Percentiles rank a stretch among this genome's conserved stretches.
phyloP scores from a whole-genome alignment of 108 stramenopile genomes.

The Stephanodiscus minutulus region DNA sequence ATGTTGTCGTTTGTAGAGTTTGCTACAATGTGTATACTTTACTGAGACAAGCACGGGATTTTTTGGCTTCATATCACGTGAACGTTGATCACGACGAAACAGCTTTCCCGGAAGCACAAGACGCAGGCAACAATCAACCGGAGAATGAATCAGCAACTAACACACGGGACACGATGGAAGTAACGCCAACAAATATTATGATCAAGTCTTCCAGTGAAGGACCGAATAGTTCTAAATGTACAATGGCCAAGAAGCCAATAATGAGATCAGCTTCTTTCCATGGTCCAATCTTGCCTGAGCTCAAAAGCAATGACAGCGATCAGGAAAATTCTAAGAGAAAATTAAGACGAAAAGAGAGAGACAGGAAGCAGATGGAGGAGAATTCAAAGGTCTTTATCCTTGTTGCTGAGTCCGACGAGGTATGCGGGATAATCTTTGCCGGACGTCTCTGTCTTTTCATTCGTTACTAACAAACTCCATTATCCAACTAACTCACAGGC shows the following conservation, averaged over 20 bases:
- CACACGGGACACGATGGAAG: conserved; percentile 6
- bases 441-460: not conserved
- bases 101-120: conserved; percentile 5
- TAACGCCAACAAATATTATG: conserved; percentile 5
- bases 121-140: conserved; percentile 39
- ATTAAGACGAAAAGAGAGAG: conserved; percentile 25
- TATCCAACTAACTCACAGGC: conserved; percentile 15
- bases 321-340: conserved; percentile 18
- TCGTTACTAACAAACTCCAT: conserved; percentile 3
- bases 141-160: conserved; percentile 9
- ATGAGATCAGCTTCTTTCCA: conserved; percentile 29
- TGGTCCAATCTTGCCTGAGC: conserved; percentile 16
- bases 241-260: conserved; percentile 15
- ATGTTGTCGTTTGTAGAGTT: conserved; percentile 46
- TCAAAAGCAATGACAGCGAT: conserved; percentile 9
- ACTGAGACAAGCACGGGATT: conserved; percentile 40
- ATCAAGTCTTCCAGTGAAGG: conserved; percentile 22
- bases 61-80: conserved; percentile 22
- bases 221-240: conserved; percentile 23
- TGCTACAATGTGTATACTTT: conserved; percentile 50
- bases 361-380: conserved; percentile 34
- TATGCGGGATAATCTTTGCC: conserved; percentile 16
- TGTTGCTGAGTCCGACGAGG: conserved; percentile 41
- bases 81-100: conserved; percentile 16
- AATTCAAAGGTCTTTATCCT: conserved; percentile 44